Base-by-base conservation (phyloP, 805 yeast genomes). In the Kodamaea neixiangensis region DNA sequence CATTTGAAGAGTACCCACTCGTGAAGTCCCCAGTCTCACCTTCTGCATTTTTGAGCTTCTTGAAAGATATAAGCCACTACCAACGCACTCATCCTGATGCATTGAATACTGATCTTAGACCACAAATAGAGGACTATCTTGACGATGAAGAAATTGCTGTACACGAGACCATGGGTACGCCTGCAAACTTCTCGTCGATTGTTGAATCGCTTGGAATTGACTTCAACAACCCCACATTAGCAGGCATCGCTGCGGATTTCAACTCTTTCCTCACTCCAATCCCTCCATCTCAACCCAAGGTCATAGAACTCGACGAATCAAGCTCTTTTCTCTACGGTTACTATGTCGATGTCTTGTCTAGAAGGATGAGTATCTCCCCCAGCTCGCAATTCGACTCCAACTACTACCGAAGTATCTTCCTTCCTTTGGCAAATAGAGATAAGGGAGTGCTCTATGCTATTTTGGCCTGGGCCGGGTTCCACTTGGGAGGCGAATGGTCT, bases 381-480 rank as follows among this genome's bases (percentile, higher is more conserved):
- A 52, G 50, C 15, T 66, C 72, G 11, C 73, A 69, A 44, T 65
- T 68, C 39, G 75, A 69, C 25, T 78, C 80, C 22, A 81, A 80
- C 54, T 74, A 77, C 55, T 80, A 75, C 59, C 75, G 78, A 54
- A 73, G 74, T 33, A 78, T 81, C 15, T 80, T 80, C 56, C 57
- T 80, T 42, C 86, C 86, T 1, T 70, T 81, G 66, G 85, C 85
- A 0, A 80, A 79, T 44, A 60, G 67, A 50, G 82, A 81, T 56
- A 60, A 63, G 31, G 81, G 83, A 3, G 81, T 80, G 1, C 58
- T 81, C 41, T 77, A 78, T 58, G 79, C 80, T 4, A 70, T 81
- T 7, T 56, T 81, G 44, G 82, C 82, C 1, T 80, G 85, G 84
- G 71, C 82, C 17, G 81, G 81, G 2, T 79, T 79, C 57, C 82